phyloP scores from a whole-genome alignment of 257 asterid species.

The Lantana camara region DNA sequence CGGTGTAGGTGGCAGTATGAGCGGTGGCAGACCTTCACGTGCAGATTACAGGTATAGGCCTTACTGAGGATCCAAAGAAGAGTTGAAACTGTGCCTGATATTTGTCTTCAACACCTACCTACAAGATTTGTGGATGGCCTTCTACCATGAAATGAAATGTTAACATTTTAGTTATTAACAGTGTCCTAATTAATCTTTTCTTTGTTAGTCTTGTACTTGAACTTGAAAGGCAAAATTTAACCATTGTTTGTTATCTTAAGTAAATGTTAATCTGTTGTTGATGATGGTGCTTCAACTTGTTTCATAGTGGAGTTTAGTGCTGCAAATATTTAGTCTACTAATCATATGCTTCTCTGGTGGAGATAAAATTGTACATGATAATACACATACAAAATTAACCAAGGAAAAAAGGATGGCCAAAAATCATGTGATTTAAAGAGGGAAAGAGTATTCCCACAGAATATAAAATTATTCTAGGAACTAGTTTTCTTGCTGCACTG shows the following conservation, averaged over 20 bases:
- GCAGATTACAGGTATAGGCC: constrained; percentile 88
- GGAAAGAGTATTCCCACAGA: too few species aligned
- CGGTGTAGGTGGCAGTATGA: constrained; percentile 74
- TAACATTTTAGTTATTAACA: neutral
- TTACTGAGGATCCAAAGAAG: constrained; percentile 40
- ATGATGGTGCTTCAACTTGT: neutral
- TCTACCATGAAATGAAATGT: constrained; percentile 20
- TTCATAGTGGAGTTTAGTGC: neutral
- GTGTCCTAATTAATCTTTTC: neutral
- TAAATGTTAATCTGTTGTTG: neutral
- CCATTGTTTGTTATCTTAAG: constrained; percentile 8
- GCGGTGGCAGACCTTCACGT: constrained; percentile 76
- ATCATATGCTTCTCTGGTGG: neutral
- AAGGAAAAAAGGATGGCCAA: too few species aligned
- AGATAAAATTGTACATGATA: too few species aligned
- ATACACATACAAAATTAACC: too few species aligned
- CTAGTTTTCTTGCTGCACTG: constrained; percentile 29
- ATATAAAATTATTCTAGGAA: neutral
- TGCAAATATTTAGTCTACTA: neutral
- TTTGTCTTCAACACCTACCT: neutral
- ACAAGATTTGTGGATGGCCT: constrained; percentile 3
- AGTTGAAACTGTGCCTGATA: constrained; percentile 7
- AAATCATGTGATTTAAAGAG: too few species aligned
- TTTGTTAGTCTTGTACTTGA: constrained; percentile 1
- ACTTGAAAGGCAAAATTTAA: neutral